phyloP scores from a whole-genome alignment of 371 early-diverging fungal species.

The Rhizopus arrhizus region DNA sequence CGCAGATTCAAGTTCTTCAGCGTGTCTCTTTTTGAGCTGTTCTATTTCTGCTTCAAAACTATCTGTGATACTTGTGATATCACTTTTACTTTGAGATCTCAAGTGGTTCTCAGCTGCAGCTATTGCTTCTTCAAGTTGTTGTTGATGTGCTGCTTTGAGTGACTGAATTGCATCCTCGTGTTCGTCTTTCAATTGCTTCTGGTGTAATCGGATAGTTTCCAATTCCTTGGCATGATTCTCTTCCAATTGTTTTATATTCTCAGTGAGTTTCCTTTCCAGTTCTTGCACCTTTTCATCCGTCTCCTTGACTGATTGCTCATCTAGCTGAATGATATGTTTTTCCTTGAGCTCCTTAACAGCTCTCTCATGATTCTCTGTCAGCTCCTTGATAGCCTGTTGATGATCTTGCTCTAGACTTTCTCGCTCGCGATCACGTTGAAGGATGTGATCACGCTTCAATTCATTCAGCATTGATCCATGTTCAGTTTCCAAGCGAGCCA shows the following conservation, averaged over 20 bases:
- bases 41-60: background rate
- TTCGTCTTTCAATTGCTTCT: slow-evolving; percentile 11
- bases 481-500: slow-evolving; percentile 19
- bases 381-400: slow-evolving; percentile 13
- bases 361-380: slow-evolving; percentile 14
- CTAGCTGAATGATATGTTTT: slow-evolving; percentile 11
- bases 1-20: background rate
- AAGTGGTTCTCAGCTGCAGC: background rate
- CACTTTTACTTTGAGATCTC: background rate
- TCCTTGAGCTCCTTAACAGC: slow-evolving; percentile 7
- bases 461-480: slow-evolving; percentile 30
- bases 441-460: slow-evolving; percentile 23
- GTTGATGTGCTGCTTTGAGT: slow-evolving; percentile 9
- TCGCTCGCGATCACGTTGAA: slow-evolving; percentile 29
- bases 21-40: slow-evolving; percentile 6
- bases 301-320: background rate
- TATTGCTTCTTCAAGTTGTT: slow-evolving; percentile 1
- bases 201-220: background rate
- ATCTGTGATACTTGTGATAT: background rate
- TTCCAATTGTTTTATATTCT: slow-evolving; percentile 11
- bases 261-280: slow-evolving; percentile 1
- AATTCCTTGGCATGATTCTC: background rate
- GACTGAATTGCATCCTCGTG: slow-evolving; percentile 17
- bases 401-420: slow-evolving; percentile 20
- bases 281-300: background rate